A percentile compares a stretch with the other conserved stretches of the same genome.
These are phyloP conservation scores for Ophiostoma sp. DNA, from an alignment of 2,329 filamentous ascomycete genomes.

Conservation along the genomic window DNA sequence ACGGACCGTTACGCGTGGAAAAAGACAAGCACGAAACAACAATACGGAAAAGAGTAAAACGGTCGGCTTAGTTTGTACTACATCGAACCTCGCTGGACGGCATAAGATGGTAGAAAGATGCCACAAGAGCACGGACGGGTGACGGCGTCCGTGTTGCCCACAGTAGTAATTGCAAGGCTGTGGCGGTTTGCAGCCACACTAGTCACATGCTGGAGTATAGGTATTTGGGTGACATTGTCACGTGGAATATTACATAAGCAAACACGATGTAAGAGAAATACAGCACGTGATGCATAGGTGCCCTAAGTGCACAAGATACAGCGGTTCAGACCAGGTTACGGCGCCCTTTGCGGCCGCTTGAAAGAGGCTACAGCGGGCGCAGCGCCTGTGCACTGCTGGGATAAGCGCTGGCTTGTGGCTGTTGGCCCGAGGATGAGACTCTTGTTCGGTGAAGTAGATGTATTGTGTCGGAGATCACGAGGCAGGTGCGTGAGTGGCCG, in stretches of 20 bases:
- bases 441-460: no score
- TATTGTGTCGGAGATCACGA: no score
- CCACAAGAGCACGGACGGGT: not conserved
- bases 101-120: not conserved
- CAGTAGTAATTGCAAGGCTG: not conserved
- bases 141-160: not conserved
- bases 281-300: constrained; percentile 3
- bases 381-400: not conserved
- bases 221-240: not conserved
- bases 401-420: no score
- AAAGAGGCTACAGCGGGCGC: not conserved
- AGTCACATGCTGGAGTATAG: not conserved
- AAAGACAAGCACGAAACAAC: not conserved
- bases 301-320: constrained; percentile 9
- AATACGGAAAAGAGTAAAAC: not conserved
- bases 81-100: not conserved
- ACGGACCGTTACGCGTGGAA: not conserved
- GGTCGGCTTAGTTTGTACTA: not conserved
- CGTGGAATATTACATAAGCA: not conserved
- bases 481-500: no score
- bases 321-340: not conserved
- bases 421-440: not conserved
- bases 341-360: not conserved
- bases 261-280: no score
- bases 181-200: not conserved